A percentile compares a stretch with the other conserved stretches of the same genome.
These are phyloP conservation scores for Basipetospora chlamydospora DNA, from an alignment of 2,329 filamentous ascomycete genomes.

Conservation along the genomic window DNA sequence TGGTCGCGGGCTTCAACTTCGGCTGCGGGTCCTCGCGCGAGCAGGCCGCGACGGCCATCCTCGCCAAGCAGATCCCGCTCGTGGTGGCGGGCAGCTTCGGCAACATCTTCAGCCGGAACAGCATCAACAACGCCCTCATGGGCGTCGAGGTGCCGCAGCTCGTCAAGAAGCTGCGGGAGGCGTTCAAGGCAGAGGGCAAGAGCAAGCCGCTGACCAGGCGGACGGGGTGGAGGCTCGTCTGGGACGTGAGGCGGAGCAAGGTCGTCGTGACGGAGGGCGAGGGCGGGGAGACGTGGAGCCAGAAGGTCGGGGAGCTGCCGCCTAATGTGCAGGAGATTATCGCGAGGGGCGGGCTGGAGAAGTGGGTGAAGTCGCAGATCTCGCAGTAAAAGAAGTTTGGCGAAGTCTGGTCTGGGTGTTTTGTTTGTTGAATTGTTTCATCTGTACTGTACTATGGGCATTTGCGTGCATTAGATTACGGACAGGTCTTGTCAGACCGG, in stretches of 20 bases:
- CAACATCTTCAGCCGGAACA: conserved; percentile 69
- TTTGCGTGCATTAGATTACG: no score
- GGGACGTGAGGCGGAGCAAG: conserved; percentile 62
- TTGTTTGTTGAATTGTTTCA: no score
- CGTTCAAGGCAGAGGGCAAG: conserved; percentile 29
- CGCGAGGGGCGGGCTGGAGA: conserved; percentile 61
- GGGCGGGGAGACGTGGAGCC: conserved; percentile 53
- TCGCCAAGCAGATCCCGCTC: conserved; percentile 67
- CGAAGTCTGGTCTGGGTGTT: no score
- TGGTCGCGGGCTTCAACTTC: conserved; percentile 81
- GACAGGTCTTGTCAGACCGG: no score
- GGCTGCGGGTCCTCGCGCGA: conserved; percentile 71
- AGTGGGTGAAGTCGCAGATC: conserved; percentile 67
- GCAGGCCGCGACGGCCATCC: conserved; percentile 75
- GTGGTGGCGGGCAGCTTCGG: conserved; percentile 70
- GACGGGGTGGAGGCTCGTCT: conserved; percentile 71
- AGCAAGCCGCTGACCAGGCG: conserved; percentile 49
- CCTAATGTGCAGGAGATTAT: conserved; percentile 81
- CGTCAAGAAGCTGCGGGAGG: conserved; percentile 40
- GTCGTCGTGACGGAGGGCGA: conserved; percentile 58
- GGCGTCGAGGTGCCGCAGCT: conserved; percentile 55
- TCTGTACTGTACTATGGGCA: no score
- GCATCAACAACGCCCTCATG: conserved; percentile 67
- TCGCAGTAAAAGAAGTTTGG: conserved; percentile 3
- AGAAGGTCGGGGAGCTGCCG: conserved; percentile 71